Percentiles rank a stretch among this genome's conserved stretches.
Evolutionary conservation across 306 rosid species (phyloP).

Genomic region (Senna siamea): DNA sequence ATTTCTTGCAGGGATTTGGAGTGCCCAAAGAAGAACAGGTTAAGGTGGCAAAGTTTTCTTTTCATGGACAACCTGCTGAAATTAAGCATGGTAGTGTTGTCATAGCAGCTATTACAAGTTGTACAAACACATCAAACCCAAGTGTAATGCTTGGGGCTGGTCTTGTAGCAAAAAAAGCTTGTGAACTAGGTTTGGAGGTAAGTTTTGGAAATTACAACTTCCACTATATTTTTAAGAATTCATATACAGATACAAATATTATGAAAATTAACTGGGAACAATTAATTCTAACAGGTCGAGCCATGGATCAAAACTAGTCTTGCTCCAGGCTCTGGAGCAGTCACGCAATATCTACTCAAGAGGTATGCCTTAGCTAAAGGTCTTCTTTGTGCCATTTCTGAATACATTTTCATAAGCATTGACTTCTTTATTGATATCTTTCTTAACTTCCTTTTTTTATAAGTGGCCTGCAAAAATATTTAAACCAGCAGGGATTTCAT

Average conservation of each 20-base stretch:
- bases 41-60: conserved; percentile 64
- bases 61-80: conserved; percentile 64
- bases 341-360: neutral
- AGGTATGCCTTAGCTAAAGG: neutral
- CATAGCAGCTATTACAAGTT: conserved; percentile 85
- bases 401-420: neutral
- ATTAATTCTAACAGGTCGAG: conserved; percentile 2
- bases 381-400: neutral
- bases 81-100: conserved; percentile 82
- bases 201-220: conserved; percentile 5
- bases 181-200: conserved; percentile 79
- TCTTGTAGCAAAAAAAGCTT: conserved; percentile 81
- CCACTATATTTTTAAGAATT: neutral
- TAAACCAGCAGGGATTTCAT: conserved; percentile 64
- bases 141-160: conserved; percentile 89
- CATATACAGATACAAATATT: neutral
- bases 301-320: conserved; percentile 22
- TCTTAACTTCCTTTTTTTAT: neutral
- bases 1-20: conserved; percentile 64
- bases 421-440: neutral
- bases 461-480: conserved; percentile 34
- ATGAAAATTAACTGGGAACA: neutral
- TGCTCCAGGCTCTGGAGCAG: conserved; percentile 15
- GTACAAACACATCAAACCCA: conserved; percentile 89
- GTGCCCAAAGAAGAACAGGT: conserved; percentile 64